Base-by-base conservation (phyloP, 1,284 basidiomycete species). In the Cutaneotrichosporon dermatis region DNA sequence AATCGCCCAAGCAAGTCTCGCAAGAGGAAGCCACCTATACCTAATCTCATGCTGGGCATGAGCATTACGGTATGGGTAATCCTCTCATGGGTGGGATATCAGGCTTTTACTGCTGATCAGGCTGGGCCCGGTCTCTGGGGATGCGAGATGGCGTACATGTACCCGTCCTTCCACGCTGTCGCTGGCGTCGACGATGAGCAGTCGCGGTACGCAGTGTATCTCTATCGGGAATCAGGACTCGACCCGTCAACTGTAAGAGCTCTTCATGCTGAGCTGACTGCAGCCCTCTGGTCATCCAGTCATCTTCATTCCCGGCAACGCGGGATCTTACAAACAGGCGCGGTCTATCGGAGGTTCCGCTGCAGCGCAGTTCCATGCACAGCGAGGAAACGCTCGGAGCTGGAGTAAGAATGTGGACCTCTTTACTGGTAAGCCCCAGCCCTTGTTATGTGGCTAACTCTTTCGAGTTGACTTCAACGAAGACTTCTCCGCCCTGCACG, bases 91-190 rank as follows among this genome's bases (percentile, higher is more conserved):
- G 36, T 56, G 13, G 58, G 43, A 3, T 65, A 53, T 25, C 10
- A 9, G 6, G 42, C 56, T 4, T 69, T 64, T 50, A 41, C 50
- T 2, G 6, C 4, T 5, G 67, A 69, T 53, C 65, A 63, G 39
- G 40, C n/a, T 5, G 50, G 34, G 3, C 67, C 68, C 5, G 76
- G 74, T 4, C 35, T 63, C 15, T 78, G 73, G 73, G 74, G 77
- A 1, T 99, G 95, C 78, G 86, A 90, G 56, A 99, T 99, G 95
- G 92, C 92, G 61, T 93, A 87, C 82, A 99, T 99, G 96, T 89
- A 85, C 4, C 95, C 94, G 1, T 88, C 88, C 5, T 99, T 98
- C 76, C 35, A 50, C 0, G 58, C 39, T 1, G 77, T 58, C 80
- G 83, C 11, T 85, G 89, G 85, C 87, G 85, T 36, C 35, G 39